These are phyloP conservation scores for Vinca minor DNA, from an alignment of 257 asterid genomes.

Conservation along the genomic window DNA sequence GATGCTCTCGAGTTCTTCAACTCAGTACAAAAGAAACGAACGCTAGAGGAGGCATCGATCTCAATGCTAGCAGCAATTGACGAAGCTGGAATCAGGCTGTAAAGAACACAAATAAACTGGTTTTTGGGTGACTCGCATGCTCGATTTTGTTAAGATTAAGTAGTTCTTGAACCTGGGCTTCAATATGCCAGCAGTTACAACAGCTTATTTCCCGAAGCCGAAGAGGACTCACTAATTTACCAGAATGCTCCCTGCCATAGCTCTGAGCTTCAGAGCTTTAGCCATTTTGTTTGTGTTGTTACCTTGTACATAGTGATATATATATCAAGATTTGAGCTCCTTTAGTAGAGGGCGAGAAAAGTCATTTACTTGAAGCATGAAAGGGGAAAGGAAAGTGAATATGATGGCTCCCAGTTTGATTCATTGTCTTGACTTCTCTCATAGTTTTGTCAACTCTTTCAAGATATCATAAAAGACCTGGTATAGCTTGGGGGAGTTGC, in stretches of 20 bases:
- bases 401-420: conserved; percentile 13
- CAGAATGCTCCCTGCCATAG: conserved; percentile 13
- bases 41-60: conserved; percentile 97
- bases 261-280: conserved; percentile 15
- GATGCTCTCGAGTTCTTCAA: conserved; percentile 75
- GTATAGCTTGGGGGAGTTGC: too few relatives aligned
- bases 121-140: conserved; percentile 14
- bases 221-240: conserved; percentile 14
- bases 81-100: conserved; percentile 40
- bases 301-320: conserved; percentile 63
- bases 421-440: neutral
- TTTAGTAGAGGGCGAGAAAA: conserved; percentile 40
- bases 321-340: conserved; percentile 39
- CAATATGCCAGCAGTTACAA: conserved; percentile 10
- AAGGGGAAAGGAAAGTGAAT: conserved; percentile 11
- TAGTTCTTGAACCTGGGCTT: conserved; percentile 6
- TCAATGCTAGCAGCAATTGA: conserved; percentile 80
- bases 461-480: neutral
- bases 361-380: conserved; percentile 33
- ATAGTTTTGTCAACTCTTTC: neutral
- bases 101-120: conserved; percentile 16
- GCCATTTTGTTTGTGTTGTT: conserved; percentile 28
- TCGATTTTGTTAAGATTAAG: conserved; percentile 9
- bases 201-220: conserved; percentile 7
- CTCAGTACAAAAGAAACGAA: conserved; percentile 72